A percentile compares a stretch with the other conserved stretches of the same genome.
Conservation (phyloP, 2,329 filamentous ascomycete species). For the Arthrobotrys megalospora region DNA sequence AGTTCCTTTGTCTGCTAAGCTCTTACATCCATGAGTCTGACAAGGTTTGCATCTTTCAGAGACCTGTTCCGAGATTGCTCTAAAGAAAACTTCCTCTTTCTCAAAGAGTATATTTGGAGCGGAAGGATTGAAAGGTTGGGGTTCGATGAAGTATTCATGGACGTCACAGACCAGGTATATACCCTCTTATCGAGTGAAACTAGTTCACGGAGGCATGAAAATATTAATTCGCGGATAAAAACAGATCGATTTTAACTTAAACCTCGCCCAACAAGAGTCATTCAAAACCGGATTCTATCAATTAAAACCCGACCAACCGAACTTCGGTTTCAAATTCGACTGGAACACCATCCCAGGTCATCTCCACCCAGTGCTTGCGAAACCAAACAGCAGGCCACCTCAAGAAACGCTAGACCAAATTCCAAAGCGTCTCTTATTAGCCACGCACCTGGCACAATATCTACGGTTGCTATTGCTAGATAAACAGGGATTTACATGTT, state of each 20-base stretch:
- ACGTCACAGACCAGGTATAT: slow-evolving; percentile 78
- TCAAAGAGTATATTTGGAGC: slow-evolving; percentile 83
- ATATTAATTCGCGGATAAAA: background rate
- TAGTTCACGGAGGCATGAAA: too few relatives aligned
- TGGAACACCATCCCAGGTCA: slow-evolving; percentile 78
- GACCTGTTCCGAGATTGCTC: slow-evolving; percentile 86
- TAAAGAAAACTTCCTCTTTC: slow-evolving; percentile 82
- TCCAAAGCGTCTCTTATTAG: slow-evolving; percentile 78
- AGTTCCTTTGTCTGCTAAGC: background rate
- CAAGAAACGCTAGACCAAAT: slow-evolving; percentile 65
- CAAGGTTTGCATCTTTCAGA: slow-evolving; percentile 3
- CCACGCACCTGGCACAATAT: slow-evolving; percentile 83
- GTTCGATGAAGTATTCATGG: slow-evolving; percentile 89
- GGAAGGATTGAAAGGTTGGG: slow-evolving; percentile 84
- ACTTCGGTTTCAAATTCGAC: slow-evolving; percentile 84
- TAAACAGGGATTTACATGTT: slow-evolving; percentile 86
- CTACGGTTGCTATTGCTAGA: slow-evolving; percentile 81
- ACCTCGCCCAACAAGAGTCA: slow-evolving; percentile 71
- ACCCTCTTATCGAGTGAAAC: background rate
- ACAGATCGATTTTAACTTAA: slow-evolving; percentile 84
- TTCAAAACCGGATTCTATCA: slow-evolving; percentile 80
- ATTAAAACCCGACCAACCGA: slow-evolving; percentile 80
- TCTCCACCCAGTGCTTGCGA: slow-evolving; percentile 70
- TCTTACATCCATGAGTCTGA: background rate
- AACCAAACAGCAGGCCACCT: slow-evolving; percentile 61